phyloP scores from a whole-genome alignment of 73 alveolate species.

The Tetrahymena thermophila region DNA sequence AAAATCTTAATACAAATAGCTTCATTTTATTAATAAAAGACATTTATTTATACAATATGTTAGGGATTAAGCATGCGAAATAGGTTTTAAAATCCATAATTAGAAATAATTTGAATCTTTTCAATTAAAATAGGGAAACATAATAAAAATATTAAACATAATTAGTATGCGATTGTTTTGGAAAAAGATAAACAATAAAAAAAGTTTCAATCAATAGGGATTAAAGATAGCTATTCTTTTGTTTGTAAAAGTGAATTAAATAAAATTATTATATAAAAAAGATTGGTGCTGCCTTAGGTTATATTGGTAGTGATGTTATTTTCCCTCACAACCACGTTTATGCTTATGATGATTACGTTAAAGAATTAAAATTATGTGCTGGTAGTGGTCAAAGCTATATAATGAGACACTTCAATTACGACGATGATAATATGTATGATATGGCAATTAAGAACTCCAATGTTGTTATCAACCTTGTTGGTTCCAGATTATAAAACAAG shows the following conservation, averaged over 20 bases:
- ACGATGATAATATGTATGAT: slow-evolving; percentile 43
- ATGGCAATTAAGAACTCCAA: slow-evolving; percentile 38
- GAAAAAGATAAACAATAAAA: background rate
- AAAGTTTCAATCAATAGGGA: background rate
- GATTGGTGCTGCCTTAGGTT: slow-evolving; percentile 38
- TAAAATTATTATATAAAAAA: background rate
- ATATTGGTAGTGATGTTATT: slow-evolving; percentile 36
- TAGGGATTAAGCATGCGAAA: background rate
- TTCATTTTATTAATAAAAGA: no score
- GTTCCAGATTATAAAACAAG: slow-evolving; percentile 33
- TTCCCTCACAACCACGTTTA: slow-evolving; percentile 33
- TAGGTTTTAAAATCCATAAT: background rate
- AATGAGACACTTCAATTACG: slow-evolving; percentile 29
- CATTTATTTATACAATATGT: background rate
- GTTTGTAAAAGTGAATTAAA: background rate
- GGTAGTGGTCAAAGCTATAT: slow-evolving; percentile 21
- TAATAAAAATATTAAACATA: background rate
- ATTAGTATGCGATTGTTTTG: background rate
- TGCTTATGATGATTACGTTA: slow-evolving; percentile 30
- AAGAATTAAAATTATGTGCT: slow-evolving; percentile 23
- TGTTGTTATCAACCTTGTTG: slow-evolving; percentile 51
- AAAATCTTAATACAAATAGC: background rate
- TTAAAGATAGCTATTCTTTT: background rate
- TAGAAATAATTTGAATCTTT: background rate
- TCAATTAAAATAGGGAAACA: background rate